Base-by-base conservation (phyloP, 1,284 basidiomycete species). In the Retiboletus flavoniger region DNA sequence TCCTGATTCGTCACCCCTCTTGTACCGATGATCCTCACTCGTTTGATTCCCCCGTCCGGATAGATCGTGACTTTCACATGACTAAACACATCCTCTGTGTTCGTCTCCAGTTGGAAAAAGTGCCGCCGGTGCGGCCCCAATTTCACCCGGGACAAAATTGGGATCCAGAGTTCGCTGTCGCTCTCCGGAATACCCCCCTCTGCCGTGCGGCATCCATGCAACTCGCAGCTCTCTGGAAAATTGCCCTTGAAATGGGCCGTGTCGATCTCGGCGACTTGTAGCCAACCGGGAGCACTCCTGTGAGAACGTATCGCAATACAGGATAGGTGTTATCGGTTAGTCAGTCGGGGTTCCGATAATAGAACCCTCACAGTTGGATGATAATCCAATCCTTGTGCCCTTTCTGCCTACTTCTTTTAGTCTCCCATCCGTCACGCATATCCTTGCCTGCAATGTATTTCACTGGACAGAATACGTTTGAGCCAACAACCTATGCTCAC, bases 361-460 rank as follows among this genome's bases (percentile, higher is more conserved):
- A 36, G 47, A 44, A 35, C 34, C 75, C 88, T 72, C 67, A 94
- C 89, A 99, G 78, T 74, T 87, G 89, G 60, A 97, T 87, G 53
- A 98, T 82, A 4, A 85, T 89, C 91, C 93, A 98, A 65, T 99
- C 95, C 54, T 86, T 90, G 66, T 97, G 88, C 47, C 85, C 87
- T 51, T 82, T 78, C 41, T 78, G 76, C 48, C 96, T 80, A 63
- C 89, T 95, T 53, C 97, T 83, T 69, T 91, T 93, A 1, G 96
- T 98, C 74, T 99, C 96, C 97, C 96, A 99, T 7, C 97, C 96
- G 68, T 98, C 95, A 16, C 94, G 88, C 95, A 99, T 99, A 66
- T 97, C 91, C 66, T 87, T 87, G 43, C 82, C 80, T 63, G 45
- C n/a, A 24, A 38, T 13, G 28, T 24, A 4, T 42, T 31, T 54